Conservation (phyloP, 2,329 filamentous ascomycete species). For the Keithomyces neogunnii region DNA sequence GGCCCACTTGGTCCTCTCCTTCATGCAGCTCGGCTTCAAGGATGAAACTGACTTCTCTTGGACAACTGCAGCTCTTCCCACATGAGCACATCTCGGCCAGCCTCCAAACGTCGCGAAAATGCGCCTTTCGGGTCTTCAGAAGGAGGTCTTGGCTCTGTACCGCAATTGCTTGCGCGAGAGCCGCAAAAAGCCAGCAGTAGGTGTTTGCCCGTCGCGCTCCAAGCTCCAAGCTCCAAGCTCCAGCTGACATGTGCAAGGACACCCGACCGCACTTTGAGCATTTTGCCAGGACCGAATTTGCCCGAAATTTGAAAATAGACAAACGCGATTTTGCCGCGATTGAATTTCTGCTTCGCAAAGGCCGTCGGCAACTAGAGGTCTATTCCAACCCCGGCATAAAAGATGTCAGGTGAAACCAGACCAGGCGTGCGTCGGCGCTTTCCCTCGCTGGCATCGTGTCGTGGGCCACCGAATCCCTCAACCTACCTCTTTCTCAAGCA, state of each 20-base stretch:
- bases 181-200: slow-evolving; percentile 68
- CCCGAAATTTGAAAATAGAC: slow-evolving; percentile 57
- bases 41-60: not conserved
- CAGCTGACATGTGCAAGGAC: slow-evolving; percentile 3
- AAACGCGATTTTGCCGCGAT: slow-evolving; percentile 82
- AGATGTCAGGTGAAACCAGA: slow-evolving; percentile 47
- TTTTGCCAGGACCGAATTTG: slow-evolving; percentile 61
- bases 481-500: not conserved
- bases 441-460: not conserved
- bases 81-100: not conserved
- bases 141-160: slow-evolving; percentile 46
- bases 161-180: slow-evolving; percentile 76
- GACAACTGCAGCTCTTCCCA: not conserved
- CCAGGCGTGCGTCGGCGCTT: not conserved
- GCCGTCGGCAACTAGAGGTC: slow-evolving; percentile 69
- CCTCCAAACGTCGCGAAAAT: slow-evolving; percentile 10
- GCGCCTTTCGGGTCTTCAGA: slow-evolving; percentile 12
- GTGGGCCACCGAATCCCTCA: not conserved
- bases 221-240: not conserved
- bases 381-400: slow-evolving; percentile 76
- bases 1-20: not conserved
- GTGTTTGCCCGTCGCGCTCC: slow-evolving; percentile 4
- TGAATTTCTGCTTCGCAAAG: slow-evolving; percentile 77
- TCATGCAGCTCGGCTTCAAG: not conserved
- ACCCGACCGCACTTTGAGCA: slow-evolving; percentile 46